Evolutionary conservation across 305 asterid species (phyloP), one percentile per base, ranked within the genome.

Genomic region (Caryopteris hybrid): DNA sequence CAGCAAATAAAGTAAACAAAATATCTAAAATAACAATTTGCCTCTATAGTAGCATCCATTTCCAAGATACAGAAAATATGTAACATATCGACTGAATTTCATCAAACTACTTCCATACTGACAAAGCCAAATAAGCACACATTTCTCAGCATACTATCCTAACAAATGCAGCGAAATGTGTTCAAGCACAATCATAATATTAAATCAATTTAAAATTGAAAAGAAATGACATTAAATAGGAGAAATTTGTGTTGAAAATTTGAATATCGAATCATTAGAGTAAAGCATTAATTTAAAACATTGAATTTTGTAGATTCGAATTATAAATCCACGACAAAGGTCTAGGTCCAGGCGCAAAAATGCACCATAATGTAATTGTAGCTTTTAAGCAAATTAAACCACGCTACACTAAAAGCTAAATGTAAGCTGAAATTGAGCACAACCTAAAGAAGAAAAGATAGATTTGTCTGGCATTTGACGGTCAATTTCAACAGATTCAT

Each of bases 401-500:
- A 48, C 53, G 8, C 13, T 22, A 58, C 38, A 60, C 6, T 46
- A 25, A n/a, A n/a, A 50, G 18, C 31, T 31, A 38, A 59, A 70
- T 22, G 10, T 60, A 65, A 68, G 61, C 55, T 52, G 59, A 21
- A 50, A 66, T 21, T 8, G 68, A 59, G 47, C 65, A 45, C 11
- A 70, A 56, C 39, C 52, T 6, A 47, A 47, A 54, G 59, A 33
- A 45, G 42, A 51, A 33, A 54, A 42, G 60, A 5, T 43, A 59
- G 68, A 46, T 59, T 68, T 18, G 73, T 27, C 57, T 36, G 23
- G 61, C 71, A 59, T 53, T 31, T 64, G 66, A 58, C 62, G 55
- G 82, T 64, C 79, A 80, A 74, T 60, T 34, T 43, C 74, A 67
- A 64, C 76, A 77, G 85, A 73, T 80, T 73, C 76, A 64, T 71